Evolutionary conservation across 2,329 filamentous ascomycete genomes (phyloP).

Genomic region (Beauveria sp.): DNA sequence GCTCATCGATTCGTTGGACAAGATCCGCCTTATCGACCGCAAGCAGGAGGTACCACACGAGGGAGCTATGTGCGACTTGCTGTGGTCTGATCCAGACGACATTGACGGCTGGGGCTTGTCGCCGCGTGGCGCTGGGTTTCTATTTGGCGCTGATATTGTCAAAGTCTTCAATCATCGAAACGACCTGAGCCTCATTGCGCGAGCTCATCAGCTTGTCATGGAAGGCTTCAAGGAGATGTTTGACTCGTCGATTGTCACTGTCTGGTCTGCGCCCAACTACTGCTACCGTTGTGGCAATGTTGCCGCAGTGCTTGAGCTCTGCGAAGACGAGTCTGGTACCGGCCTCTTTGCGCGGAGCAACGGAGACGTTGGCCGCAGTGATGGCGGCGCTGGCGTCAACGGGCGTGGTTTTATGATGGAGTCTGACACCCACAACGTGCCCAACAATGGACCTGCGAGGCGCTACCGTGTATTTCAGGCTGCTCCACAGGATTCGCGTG

Average conservation of each 20-base stretch:
- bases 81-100: slow-evolving; percentile 98
- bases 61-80: slow-evolving; percentile 95
- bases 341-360: slow-evolving; percentile 63
- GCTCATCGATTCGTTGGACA: slow-evolving; percentile 86
- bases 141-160: slow-evolving; percentile 93
- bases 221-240: slow-evolving; percentile 99
- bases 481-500: slow-evolving; percentile 87
- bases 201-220: slow-evolving; percentile 97
- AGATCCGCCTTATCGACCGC: slow-evolving; percentile 87
- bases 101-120: slow-evolving; percentile 96
- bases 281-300: slow-evolving; percentile 96
- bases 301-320: slow-evolving; percentile 86
- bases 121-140: slow-evolving; percentile 87
- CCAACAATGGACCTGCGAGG: slow-evolving; percentile 65
- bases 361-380: slow-evolving; percentile 58
- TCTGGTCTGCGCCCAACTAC: slow-evolving; percentile 98
- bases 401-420: slow-evolving; percentile 41
- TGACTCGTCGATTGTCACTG: slow-evolving; percentile 87
- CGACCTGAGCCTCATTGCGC: slow-evolving; percentile 82
- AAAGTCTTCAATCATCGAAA: slow-evolving; percentile 94
- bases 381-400: slow-evolving; percentile 23
- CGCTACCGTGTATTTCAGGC: slow-evolving; percentile 95
- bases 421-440: slow-evolving; percentile 28
- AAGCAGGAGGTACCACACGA: slow-evolving; percentile 99
- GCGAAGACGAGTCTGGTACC: slow-evolving; percentile 73